Conservation (phyloP, 495 filamentous ascomycete species). For the Penicillium crystallinum region DNA sequence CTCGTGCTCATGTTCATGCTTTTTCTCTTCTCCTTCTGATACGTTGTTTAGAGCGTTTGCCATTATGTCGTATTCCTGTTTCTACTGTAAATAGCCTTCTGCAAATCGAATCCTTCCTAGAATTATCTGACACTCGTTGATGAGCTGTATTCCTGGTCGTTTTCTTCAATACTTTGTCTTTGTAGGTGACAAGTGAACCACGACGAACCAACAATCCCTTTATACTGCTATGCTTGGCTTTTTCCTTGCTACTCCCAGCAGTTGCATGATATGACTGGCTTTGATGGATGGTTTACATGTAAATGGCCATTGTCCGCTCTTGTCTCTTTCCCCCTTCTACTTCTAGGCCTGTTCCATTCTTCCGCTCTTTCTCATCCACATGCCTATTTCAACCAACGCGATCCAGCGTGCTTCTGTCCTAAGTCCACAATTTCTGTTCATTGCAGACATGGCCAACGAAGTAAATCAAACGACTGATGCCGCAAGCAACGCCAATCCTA, state of each 20-base stretch:
- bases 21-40: conserved; percentile 1
- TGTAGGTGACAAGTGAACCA: background rate
- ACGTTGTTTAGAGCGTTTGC: conserved; percentile 31
- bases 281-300: background rate
- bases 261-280: background rate
- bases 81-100: conserved; percentile 27
- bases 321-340: too few species aligned
- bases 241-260: background rate
- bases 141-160: too few species aligned
- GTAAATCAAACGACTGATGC: background rate
- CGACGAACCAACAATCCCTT: background rate
- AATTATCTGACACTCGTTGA: background rate
- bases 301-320: too few species aligned
- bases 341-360: background rate
- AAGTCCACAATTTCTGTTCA: background rate
- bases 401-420: background rate
- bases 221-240: background rate
- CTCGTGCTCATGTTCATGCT: too few species aligned
- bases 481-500: background rate
- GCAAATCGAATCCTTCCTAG: conserved; percentile 9
- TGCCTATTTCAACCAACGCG: background rate
- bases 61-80: conserved; percentile 11
- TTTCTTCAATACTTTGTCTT: background rate
- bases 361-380: background rate
- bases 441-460: background rate